Conservation (phyloP, 345 rosid species). For the Salix caprea region DNA sequence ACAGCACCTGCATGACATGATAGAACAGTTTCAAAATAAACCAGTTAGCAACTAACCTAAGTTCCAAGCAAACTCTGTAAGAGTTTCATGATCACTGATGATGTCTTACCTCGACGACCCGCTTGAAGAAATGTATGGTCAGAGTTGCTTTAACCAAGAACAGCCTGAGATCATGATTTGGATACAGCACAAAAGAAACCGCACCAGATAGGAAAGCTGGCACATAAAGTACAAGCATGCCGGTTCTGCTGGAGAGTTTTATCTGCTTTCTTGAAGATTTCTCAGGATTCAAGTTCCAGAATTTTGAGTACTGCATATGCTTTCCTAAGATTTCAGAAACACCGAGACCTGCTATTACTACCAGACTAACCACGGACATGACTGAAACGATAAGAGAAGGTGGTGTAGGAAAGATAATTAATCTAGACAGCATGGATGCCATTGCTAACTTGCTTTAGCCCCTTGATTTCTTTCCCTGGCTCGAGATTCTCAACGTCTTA, state of each 20-base stretch:
- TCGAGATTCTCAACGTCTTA: neutral
- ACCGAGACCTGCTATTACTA: neutral
- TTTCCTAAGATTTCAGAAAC: neutral
- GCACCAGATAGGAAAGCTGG: neutral
- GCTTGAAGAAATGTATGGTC: slow-evolving; percentile 1
- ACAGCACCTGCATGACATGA: slow-evolving; percentile 10
- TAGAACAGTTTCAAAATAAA: neutral
- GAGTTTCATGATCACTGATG: neutral
- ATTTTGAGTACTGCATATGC: slow-evolving; percentile 6
- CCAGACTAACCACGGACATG: slow-evolving; percentile 2
- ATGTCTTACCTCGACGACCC: neutral
- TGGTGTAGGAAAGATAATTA: neutral
- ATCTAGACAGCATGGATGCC: neutral
- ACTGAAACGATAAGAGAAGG: neutral
- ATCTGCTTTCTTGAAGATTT: neutral
- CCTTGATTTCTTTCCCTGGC: neutral
- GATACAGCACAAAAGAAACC: neutral
- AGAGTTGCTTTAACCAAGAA: neutral
- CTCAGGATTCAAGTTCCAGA: neutral
- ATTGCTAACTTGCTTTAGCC: neutral
- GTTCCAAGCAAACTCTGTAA: neutral
- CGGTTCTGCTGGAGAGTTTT: neutral
- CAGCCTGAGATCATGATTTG: neutral
- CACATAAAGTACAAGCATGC: neutral
- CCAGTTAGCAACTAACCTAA: neutral